phyloP scores from a whole-genome alignment of 257 asterid genomes.

The Penstemon newberryi region DNA sequence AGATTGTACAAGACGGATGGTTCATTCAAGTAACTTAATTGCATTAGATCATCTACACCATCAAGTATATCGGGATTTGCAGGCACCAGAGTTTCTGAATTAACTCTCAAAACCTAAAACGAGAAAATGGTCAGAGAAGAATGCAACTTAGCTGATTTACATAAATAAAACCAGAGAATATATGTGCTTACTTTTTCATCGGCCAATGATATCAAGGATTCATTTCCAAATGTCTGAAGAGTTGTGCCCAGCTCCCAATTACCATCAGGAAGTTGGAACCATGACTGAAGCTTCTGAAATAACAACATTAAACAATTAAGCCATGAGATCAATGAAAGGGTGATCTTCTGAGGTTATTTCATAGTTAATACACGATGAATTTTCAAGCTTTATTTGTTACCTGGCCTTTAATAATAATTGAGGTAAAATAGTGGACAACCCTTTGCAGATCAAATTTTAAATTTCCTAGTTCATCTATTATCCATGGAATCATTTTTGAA shows the following conservation, averaged over 20 bases:
- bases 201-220: slow-evolving; percentile 64
- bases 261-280: slow-evolving; percentile 92
- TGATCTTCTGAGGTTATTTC: not conserved
- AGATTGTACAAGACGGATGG: slow-evolving; percentile 95
- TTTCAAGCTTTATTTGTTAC: not conserved
- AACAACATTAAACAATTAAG: slow-evolving; percentile 24
- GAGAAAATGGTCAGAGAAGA: slow-evolving; percentile 26
- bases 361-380: not conserved
- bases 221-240: slow-evolving; percentile 65
- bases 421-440: not conserved
- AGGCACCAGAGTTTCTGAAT: slow-evolving; percentile 60
- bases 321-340: slow-evolving; percentile 16
- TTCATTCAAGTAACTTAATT: slow-evolving; percentile 89
- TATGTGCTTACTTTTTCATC: slow-evolving; percentile 72
- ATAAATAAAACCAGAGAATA: slow-evolving; percentile 20
- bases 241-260: slow-evolving; percentile 89
- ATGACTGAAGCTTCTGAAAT: slow-evolving; percentile 76
- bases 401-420: not conserved
- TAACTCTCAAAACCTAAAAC: slow-evolving; percentile 73
- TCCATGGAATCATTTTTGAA: not conserved
- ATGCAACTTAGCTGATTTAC: slow-evolving; percentile 9
- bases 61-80: slow-evolving; percentile 98
- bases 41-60: slow-evolving; percentile 98
- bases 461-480: not conserved
- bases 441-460: not conserved